Conservation (phyloP, 768 basidiomycete genomes). For the Lentinula guzmanii region DNA sequence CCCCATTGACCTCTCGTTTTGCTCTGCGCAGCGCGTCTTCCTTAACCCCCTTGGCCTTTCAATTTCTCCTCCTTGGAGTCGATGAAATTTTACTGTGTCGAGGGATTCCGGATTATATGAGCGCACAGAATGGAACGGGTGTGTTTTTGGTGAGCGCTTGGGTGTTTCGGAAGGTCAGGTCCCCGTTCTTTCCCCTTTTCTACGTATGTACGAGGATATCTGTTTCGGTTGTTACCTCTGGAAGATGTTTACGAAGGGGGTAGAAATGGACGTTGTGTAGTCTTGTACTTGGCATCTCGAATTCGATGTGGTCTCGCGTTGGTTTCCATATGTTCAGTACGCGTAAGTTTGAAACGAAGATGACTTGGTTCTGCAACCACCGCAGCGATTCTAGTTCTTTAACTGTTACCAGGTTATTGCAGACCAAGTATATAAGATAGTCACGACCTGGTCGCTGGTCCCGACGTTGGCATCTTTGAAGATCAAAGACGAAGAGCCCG, state of each 20-base stretch:
- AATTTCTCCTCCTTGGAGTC: neutral
- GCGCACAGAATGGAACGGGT: neutral
- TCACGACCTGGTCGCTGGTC: too few relatives aligned
- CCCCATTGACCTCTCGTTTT: neutral
- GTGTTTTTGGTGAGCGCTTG: constrained; percentile 8
- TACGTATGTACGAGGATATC: neutral
- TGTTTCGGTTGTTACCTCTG: neutral
- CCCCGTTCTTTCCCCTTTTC: neutral
- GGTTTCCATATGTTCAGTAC: neutral
- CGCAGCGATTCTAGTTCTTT: too few relatives aligned
- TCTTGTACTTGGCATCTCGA: neutral
- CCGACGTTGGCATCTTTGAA: neutral
- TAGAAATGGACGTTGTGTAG: constrained; percentile 4
- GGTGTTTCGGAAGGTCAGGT: neutral
- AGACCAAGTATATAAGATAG: too few relatives aligned
- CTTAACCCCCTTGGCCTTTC: neutral
- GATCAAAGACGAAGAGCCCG: neutral
- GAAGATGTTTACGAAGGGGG: constrained; percentile 2
- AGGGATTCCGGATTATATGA: neutral
- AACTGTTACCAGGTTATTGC: too few relatives aligned
- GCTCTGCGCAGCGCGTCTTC: neutral
- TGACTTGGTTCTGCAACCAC: too few relatives aligned
- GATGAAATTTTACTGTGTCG: neutral
- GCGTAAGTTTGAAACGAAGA: neutral
- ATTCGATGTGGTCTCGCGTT: neutral